Conservation (phyloP, 306 rosid species). For the Pterocarpus macrocarpus region DNA sequence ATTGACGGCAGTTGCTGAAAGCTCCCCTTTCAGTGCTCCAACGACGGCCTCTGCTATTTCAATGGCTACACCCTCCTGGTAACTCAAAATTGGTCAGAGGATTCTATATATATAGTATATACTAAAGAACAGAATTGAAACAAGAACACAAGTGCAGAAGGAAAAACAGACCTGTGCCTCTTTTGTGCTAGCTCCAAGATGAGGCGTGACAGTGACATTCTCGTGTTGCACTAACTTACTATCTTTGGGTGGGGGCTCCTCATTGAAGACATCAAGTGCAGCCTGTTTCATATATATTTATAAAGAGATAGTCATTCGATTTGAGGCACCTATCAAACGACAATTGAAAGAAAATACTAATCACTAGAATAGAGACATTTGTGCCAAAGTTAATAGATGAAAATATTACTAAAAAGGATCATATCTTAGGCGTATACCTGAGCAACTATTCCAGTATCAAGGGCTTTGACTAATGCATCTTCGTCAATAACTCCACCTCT, state of each 20-base stretch:
- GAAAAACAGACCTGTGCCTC: slow-evolving; percentile 62
- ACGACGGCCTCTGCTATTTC: slow-evolving; percentile 86
- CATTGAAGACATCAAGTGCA: slow-evolving; percentile 77
- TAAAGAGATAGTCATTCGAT: no score
- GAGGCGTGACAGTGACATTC: slow-evolving; percentile 77
- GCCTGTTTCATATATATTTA: slow-evolving; percentile 43
- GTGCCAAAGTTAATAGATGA: no score
- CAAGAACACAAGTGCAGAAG: no score
- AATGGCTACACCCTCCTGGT: slow-evolving; percentile 77
- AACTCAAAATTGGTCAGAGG: no score
- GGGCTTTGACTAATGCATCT: slow-evolving; percentile 72
- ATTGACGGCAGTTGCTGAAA: slow-evolving; percentile 77
- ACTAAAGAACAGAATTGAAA: no score
- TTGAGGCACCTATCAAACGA: no score
- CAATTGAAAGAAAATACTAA: no score
- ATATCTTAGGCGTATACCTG: slow-evolving; percentile 27
- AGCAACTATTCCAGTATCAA: slow-evolving; percentile 68
- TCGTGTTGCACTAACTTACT: slow-evolving; percentile 73
- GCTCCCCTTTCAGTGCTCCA: slow-evolving; percentile 81
- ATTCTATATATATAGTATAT: no score
- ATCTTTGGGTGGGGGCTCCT: slow-evolving; percentile 76
- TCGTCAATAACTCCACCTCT: slow-evolving; percentile 85
- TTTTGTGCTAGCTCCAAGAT: slow-evolving; percentile 86
- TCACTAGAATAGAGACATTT: no score
- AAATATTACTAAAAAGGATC: no score